Evolutionary conservation across 2,329 filamentous ascomycete species (phyloP).

Genomic region (Alternaria ethzedia): DNA sequence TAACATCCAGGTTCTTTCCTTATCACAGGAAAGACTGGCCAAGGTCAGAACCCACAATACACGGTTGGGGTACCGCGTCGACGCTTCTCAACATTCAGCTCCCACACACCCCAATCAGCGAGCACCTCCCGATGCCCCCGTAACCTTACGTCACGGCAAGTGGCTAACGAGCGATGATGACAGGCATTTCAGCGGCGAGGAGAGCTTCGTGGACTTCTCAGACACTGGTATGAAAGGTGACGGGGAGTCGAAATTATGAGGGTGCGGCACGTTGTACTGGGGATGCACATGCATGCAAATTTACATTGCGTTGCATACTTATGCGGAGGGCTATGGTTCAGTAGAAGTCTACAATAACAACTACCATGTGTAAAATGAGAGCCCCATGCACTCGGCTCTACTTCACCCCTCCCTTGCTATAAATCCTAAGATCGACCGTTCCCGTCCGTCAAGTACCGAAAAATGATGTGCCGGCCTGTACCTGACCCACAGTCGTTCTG

Average conservation of each 20-base stretch:
- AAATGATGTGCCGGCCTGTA: neutral
- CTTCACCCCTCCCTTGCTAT: neutral
- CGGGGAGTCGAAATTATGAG: constrained; percentile 35
- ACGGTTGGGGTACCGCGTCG: neutral
- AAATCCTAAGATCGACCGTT: neutral
- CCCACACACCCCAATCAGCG: neutral
- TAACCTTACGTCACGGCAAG: constrained; percentile 1
- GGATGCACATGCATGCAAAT: neutral
- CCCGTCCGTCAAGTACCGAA: neutral
- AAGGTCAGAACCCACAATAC: constrained; percentile 1
- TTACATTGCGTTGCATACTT: neutral
- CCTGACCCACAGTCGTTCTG: neutral
- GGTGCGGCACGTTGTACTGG: neutral
- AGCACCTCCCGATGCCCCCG: neutral
- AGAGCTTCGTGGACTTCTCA: constrained; percentile 43
- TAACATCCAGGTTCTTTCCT: constrained; percentile 1
- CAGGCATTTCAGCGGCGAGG: constrained; percentile 48
- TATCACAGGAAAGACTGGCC: constrained; percentile 18
- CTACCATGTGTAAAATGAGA: neutral
- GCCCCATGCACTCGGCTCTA: neutral
- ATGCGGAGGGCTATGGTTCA: neutral
- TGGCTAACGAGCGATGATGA: neutral
- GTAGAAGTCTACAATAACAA: too few species aligned
- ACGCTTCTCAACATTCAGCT: neutral
- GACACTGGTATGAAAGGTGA: constrained; percentile 21